Evolutionary conservation across 2,329 filamentous ascomycete species (phyloP), one percentile per base, ranked within the genome.

Genomic region (Exophiala alcalophila): DNA sequence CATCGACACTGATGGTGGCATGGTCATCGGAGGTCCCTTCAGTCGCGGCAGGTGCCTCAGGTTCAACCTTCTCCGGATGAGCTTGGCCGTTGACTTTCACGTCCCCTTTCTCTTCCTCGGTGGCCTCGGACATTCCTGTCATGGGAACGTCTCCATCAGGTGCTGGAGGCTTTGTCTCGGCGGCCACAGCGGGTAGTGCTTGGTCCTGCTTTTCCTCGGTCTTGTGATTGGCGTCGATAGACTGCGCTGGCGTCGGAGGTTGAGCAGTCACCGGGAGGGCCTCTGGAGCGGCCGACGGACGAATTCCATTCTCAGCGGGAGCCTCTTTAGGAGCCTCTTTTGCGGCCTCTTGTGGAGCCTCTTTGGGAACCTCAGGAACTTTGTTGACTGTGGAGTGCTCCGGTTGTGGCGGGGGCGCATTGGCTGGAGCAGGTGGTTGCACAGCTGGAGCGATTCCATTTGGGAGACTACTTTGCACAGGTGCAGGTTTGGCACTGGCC

Each of bases 1-100:
- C 33, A 21, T 51, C 50, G 8, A 51, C 35, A n/a, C 47, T 35
- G 20, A 44, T 42, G 4, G 44, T 47, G 18, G 42, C 32, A 14
- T 37, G 44, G 25, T 41, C 38, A 16, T 30, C 19, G 9, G 26
- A 5, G n/a, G 16, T 32, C 9, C 33, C 28, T 26, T 33, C 16
- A 6, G 14, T 26, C 19, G 12, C 16, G 14, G 26, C 19, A 16
- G 21, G 10, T 19, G 30, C 30, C 16, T 31, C 40, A 12, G 33
- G 3, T 29, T 29, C 29, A 7, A 18, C 6, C 11, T 29, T 23
- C 20, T 47, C 44, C 12, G 3, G 5, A 14, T 39, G 29, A 8
- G 7, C 14, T 18, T 29, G 7, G n/a, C 25, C 32, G 18, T 39
- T 40, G 4, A 27, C 30, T 23, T 18, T 31, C 14, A 29, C 26